Evolutionary conservation across 306 rosid species (phyloP).

Genomic region (Heteromeles arbutifolia): DNA sequence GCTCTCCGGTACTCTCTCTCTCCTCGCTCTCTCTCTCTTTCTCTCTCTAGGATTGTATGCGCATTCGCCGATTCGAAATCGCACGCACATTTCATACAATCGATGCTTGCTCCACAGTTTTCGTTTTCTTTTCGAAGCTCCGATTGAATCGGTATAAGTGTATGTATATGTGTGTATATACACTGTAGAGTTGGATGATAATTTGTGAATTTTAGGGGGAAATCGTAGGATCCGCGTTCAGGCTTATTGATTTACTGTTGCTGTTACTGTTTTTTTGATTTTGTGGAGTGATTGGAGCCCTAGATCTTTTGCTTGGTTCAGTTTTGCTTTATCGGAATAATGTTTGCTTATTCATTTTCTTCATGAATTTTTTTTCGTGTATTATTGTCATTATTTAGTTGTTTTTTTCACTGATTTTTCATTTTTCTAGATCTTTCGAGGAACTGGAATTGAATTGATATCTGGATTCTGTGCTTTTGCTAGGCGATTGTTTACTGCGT

Average conservation of each 20-base stretch:
- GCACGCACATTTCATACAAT: background rate
- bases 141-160: constrained; percentile 2
- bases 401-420: background rate
- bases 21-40: no score
- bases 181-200: background rate
- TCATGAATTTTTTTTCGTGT: background rate
- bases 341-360: background rate
- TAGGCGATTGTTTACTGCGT: no score
- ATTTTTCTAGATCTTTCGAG: no score
- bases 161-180: no score
- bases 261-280: background rate
- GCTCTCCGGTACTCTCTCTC: constrained; percentile 17
- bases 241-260: no score
- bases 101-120: background rate
- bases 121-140: constrained; percentile 2
- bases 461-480: no score
- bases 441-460: no score
- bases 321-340: constrained; percentile 1
- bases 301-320: constrained; percentile 17
- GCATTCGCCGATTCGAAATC: no score
- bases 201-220: background rate
- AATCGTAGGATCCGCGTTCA: constrained; percentile 21
- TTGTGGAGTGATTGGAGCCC: constrained; percentile 1
- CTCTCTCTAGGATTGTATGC: no score
- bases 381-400: background rate